Conservation (phyloP, 2,329 filamentous ascomycete species). For the Anthostomella pinea region DNA sequence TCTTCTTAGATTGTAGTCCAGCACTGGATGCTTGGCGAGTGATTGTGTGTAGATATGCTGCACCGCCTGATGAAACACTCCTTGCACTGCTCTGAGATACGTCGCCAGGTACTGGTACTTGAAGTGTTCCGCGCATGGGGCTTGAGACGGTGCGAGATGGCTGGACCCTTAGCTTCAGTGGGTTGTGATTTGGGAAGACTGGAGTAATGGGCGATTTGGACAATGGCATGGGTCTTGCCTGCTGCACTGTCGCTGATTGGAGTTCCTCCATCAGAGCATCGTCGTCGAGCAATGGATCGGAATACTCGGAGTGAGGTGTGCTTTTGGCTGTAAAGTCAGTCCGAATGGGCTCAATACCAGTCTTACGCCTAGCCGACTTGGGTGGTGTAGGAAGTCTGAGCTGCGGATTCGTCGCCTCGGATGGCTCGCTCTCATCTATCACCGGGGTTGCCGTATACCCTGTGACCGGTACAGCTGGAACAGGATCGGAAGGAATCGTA, state of each 20-base stretch:
- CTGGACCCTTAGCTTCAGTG: conserved; percentile 30
- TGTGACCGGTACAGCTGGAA: conserved; percentile 11
- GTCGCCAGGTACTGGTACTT: conserved; percentile 45
- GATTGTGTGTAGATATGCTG: conserved; percentile 53
- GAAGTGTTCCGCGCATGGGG: conserved; percentile 43
- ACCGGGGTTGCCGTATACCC: conserved; percentile 4
- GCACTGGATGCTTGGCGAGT: conserved; percentile 49
- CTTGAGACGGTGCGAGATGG: conserved; percentile 49
- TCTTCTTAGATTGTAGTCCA: conserved; percentile 64
- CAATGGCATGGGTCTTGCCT: conserved; percentile 77
- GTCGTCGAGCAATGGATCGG: conserved; percentile 59
- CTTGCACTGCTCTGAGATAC: conserved; percentile 45
- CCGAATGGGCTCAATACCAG: conserved; percentile 52
- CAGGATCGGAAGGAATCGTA: conserved; percentile 24
- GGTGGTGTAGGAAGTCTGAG: conserved; percentile 23
- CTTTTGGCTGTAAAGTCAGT: conserved; percentile 43
- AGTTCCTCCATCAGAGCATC: conserved; percentile 84
- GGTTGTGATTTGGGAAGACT: conserved; percentile 45
- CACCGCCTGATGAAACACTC: conserved; percentile 54
- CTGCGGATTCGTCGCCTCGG: conserved; percentile 11
- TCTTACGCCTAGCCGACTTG: conserved; percentile 35
- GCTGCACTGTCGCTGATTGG: conserved; percentile 74
- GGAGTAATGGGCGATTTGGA: conserved; percentile 80
- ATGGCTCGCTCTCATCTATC: no score
- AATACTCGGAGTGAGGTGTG: conserved; percentile 36